A percentile compares a stretch with the other conserved stretches of the same genome.
Conservation (phyloP, 371 early-diverging fungal species). For the Mycotypha africana region DNA sequence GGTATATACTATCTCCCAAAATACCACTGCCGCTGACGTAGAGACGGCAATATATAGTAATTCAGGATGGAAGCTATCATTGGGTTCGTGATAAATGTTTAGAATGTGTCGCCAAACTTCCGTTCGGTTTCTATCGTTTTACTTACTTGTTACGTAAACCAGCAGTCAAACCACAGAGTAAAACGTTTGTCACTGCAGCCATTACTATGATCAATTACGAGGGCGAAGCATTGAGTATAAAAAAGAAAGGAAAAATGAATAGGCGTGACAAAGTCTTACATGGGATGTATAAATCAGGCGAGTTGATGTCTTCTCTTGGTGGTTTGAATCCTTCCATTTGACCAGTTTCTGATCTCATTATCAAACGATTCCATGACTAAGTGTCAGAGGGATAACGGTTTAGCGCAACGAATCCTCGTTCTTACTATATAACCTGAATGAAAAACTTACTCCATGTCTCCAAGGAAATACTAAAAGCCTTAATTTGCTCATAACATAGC, state of each 20-base stretch:
- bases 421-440: conserved; percentile 49
- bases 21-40: conserved; percentile 76
- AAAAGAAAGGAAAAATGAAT: neutral
- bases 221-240: neutral
- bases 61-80: conserved; percentile 82
- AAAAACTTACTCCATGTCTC: conserved; percentile 70
- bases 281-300: conserved; percentile 98
- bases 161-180: conserved; percentile 76
- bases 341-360: conserved; percentile 78
- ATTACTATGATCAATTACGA: conserved; percentile 74
- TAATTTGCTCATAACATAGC: conserved; percentile 89
- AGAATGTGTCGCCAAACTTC: too few species aligned
- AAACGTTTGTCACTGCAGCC: conserved; percentile 93
- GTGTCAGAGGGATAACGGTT: too few species aligned
- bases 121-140: neutral
- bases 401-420: conserved; percentile 26
- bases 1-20: conserved; percentile 77
- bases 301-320: conserved; percentile 88
- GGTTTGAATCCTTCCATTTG: conserved; percentile 83
- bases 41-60: conserved; percentile 86
- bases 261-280: conserved; percentile 20
- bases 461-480: conserved; percentile 92
- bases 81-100: too few species aligned
- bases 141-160: conserved; percentile 59
- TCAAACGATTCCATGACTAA: conserved; percentile 78